Base-by-base conservation (phyloP, 441 rosid genomes). In the Arabidopsis hybrid region DNA sequence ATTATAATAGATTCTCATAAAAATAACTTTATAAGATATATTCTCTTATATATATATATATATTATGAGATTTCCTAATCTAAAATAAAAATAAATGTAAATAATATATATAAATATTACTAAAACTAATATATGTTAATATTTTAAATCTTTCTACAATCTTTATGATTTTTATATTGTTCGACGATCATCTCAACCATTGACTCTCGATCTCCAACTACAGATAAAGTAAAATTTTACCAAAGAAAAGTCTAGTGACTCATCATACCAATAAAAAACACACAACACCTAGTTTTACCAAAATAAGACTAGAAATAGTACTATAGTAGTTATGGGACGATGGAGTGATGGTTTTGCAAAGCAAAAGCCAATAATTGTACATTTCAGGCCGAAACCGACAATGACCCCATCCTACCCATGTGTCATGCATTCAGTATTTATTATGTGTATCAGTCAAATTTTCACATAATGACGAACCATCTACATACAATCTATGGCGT, bases 391-490 rank as follows among this genome's bases (percentile, higher is more conserved):
- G 32, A 13, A 49, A 59, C n/a, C 67, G 77, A 73, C 72, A 17
- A 26, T 39, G 52, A 56, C 67, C 39, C 46, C 10, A 59, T 32
- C 55, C 39, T n/a, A 67, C 55, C 78, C 55, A 67, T 34, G 56
- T 67, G 73, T 67, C 32, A 13, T 74, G 73, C 69, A 67, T 75
- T 75, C 38, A 60, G 62, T 60, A 13, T 51, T 13, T 39, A n/a
- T 50, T 50, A 18, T 49, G 29, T 40, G 53, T 58, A 67, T 31
- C 53, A 14, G 34, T 67, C 78, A 7, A 12, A 47, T 26, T 18
- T 40, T 32, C 73, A 66, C 73, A 50, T 59, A 67, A 42, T 11
- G 69, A 67, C 64, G 42, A 74, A 42, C 73, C 73, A 17, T 74
- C 72, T 59, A 40, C 59, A 62, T n/a, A 26, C 52, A 46, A 31